Evolutionary conservation across 2,329 filamentous ascomycete species (phyloP), one percentile per base, ranked within the genome.

Genomic region (Aspergillus japonicus): DNA sequence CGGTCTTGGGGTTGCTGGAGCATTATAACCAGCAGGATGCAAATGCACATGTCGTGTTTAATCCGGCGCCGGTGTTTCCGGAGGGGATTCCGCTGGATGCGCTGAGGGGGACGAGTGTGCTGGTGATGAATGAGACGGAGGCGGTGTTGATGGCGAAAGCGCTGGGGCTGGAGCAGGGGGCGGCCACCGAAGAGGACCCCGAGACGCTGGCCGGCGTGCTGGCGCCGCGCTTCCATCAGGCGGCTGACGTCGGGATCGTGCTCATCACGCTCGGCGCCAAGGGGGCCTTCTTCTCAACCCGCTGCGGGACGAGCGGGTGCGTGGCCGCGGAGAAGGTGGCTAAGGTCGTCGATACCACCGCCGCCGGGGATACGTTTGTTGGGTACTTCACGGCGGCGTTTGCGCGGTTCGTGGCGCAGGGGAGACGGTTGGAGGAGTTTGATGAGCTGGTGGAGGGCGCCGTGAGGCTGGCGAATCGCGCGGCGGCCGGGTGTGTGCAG

Each of bases 301-400:
- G 73, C 33, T 77, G 72, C 16, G 76, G 77, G 29, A 79, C 79
- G 55, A 82, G 79, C 1, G 72, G 73, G 3, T 72, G 73, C 7
- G 69, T 73, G 44, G 78, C 81, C 4, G 91, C 90, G 0, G 82
- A 85, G 62, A 89, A 89, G 75, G 89, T 91, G 19, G 78, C 73
- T 4, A 77, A 83, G 58, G 94, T 98, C 1, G 86, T 97, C 4
- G 94, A 98, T 74, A 98, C 94, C 1, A 98, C 94, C 7, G 94
- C 90, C 1, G 95, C 95, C 5, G 94, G 94, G 0, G 94, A 98
- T 74, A 97, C 94, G 0, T 97, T 97, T 77, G 91, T 96, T 5
- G 94, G 95, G 14, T 55, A 55, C 53, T 55, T 55, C 24, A 47
- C 53, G 12, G 23, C 53, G 5, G 53, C 53, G 6, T 55, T 55